Percentiles rank a stretch among this genome's conserved stretches.
phyloP scores from a whole-genome alignment of 208 protist genomes.

The Leishmania martiniquensis region DNA sequence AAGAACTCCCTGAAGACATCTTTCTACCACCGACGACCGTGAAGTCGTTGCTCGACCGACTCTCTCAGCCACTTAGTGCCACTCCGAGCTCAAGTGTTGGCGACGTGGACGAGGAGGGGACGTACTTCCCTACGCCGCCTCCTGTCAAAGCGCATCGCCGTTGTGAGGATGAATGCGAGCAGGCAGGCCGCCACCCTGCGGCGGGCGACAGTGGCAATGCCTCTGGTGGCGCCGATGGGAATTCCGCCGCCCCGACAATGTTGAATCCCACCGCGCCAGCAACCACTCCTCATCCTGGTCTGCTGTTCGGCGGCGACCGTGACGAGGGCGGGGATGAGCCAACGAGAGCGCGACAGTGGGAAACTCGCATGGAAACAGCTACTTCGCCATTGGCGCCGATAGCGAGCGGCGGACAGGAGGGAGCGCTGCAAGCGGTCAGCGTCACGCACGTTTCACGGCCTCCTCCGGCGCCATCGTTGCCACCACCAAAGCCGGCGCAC shows the following conservation, averaged over 20 bases:
- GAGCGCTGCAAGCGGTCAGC: not conserved
- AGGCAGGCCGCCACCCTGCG: not conserved
- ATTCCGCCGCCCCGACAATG: not conserved
- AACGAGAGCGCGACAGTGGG: not conserved
- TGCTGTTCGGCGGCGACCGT: too few relatives aligned
- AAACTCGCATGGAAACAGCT: not conserved
- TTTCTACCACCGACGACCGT: not conserved
- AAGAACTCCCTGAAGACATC: not conserved
- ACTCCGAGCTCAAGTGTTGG: constrained; percentile 3
- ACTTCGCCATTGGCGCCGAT: not conserved
- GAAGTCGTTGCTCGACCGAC: not conserved
- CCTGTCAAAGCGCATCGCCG: not conserved
- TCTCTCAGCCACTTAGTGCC: constrained; percentile 8
- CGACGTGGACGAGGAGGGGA: constrained; percentile 16
- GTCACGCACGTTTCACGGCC: not conserved
- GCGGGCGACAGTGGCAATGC: not conserved
- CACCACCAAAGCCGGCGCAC: too few relatives aligned
- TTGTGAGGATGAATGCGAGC: not conserved
- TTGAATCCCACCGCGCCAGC: too few relatives aligned
- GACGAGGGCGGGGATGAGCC: not conserved
- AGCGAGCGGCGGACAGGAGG: not conserved
- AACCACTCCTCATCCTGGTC: not conserved
- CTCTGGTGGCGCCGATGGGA: not conserved
- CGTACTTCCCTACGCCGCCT: constrained; percentile 26
- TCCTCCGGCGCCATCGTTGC: too few relatives aligned